phyloP scores from a whole-genome alignment of 2,329 filamentous ascomycete genomes.

The Talaromyces sp. region DNA sequence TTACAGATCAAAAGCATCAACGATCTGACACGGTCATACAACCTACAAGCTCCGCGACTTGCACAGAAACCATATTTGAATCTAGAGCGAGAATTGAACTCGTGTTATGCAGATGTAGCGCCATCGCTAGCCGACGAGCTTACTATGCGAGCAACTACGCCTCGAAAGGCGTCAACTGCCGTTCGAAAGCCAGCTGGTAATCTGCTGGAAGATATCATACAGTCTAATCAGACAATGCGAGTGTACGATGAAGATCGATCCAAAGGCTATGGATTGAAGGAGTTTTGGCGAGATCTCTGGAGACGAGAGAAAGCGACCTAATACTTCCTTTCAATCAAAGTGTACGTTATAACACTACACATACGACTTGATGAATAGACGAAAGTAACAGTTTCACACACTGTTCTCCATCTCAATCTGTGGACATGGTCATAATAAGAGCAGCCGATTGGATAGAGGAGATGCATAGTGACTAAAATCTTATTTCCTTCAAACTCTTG shows the following conservation, averaged over 20 bases:
- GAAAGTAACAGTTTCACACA: background rate
- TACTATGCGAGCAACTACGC: constrained; percentile 60
- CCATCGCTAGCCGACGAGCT: constrained; percentile 72
- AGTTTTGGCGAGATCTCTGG: constrained; percentile 87
- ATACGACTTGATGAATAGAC: background rate
- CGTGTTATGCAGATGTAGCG: constrained; percentile 84
- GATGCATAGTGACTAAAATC: background rate
- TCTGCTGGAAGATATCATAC: constrained; percentile 26
- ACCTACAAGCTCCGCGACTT: constrained; percentile 87
- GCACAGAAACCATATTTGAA: constrained; percentile 91
- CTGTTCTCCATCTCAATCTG: background rate
- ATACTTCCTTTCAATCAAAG: background rate
- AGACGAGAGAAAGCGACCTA: constrained; percentile 26
- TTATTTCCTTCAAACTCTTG: too few relatives aligned
- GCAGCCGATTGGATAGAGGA: background rate
- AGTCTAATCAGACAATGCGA: constrained; percentile 58
- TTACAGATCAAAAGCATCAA: constrained; percentile 79
- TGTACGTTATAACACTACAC: background rate
- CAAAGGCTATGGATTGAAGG: constrained; percentile 75
- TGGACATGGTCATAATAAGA: background rate
- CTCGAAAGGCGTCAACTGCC: constrained; percentile 30
- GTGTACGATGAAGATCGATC: constrained; percentile 73
- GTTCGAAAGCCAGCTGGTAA: constrained; percentile 31
- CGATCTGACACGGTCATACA: constrained; percentile 78
- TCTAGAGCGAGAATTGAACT: constrained; percentile 74